These are phyloP conservation scores for Gamsiella multidivaricata DNA, from an alignment of 192 early-diverging fungal species.

Conservation along the genomic window DNA sequence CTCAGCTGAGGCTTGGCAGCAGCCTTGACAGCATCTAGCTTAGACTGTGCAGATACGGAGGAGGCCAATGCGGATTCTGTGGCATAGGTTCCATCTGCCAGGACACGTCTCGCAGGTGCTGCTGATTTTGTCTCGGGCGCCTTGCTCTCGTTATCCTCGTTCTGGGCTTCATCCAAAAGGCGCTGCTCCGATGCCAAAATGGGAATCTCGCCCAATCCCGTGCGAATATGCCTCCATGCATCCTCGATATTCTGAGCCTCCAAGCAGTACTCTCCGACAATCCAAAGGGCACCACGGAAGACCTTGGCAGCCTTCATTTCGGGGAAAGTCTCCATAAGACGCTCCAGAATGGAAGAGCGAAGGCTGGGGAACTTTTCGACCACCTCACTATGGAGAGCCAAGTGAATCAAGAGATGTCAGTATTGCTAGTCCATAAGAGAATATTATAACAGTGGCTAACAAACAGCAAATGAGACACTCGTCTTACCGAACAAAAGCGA, in stretches of 20 bases:
- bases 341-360: conserved; percentile 83
- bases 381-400: conserved; percentile 73
- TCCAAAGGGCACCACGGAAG: conserved; percentile 97
- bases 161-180: conserved; percentile 75
- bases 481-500: conserved; percentile 89
- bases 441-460: background rate
- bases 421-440: conserved; percentile 3
- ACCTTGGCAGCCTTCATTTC: conserved; percentile 95
- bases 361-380: conserved; percentile 95
- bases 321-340: conserved; percentile 83
- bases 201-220: conserved; percentile 91
- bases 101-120: conserved; percentile 76
- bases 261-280: conserved; percentile 95
- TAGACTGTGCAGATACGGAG: conserved; percentile 53
- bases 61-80: conserved; percentile 90
- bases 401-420: conserved; percentile 4
- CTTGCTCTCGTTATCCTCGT: conserved; percentile 60
- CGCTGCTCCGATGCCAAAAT: conserved; percentile 94
- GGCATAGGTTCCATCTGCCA: conserved; percentile 98
- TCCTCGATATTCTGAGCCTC: conserved; percentile 83
- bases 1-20: conserved; percentile 78
- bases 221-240: conserved; percentile 84
- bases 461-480: no score
- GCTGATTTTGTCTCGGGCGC: conserved; percentile 42
- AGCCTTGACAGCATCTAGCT: conserved; percentile 63